These are phyloP conservation scores for Thozetella sp. DNA, from an alignment of 495 filamentous ascomycete species.

Conservation along the genomic window DNA sequence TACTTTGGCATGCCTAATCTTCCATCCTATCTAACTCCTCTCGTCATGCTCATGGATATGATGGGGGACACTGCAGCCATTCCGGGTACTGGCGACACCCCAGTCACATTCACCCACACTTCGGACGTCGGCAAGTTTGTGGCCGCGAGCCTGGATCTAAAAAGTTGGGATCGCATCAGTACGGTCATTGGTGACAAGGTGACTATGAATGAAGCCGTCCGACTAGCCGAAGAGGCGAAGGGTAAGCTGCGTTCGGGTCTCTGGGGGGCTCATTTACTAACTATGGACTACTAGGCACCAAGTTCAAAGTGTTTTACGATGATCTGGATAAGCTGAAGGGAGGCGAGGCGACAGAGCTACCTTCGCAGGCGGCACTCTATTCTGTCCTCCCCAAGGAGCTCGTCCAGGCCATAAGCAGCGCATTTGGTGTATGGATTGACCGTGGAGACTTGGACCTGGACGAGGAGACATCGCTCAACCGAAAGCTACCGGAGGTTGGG, in stretches of 20 bases:
- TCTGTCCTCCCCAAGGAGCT: constrained; percentile 31
- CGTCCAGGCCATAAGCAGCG: constrained; percentile 26
- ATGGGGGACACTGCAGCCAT: constrained; percentile 46
- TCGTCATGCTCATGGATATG: constrained; percentile 48
- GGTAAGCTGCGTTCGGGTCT: constrained; percentile 25
- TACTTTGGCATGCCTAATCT: constrained; percentile 52
- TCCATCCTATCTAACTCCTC: constrained; percentile 38
- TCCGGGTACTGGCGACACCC: constrained; percentile 50
- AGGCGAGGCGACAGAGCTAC: constrained; percentile 50
- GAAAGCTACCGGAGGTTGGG: constrained; percentile 37
- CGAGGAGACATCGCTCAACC: constrained; percentile 28
- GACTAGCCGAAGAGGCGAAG: constrained; percentile 43
- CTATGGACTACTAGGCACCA: constrained; percentile 29
- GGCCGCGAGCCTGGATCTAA: constrained; percentile 41
- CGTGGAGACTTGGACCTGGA: constrained; percentile 25
- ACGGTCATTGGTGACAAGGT: constrained; percentile 45
- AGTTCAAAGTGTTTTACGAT: constrained; percentile 53
- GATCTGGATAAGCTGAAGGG: constrained; percentile 41
- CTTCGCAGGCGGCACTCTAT: constrained; percentile 29
- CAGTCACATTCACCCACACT: constrained; percentile 53
- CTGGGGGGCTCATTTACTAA: not conserved
- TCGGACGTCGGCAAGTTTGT: constrained; percentile 53
- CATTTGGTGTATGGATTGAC: constrained; percentile 28
- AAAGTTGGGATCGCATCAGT: constrained; percentile 47
- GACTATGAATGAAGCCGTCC: constrained; percentile 48